phyloP scores from a whole-genome alignment of 495 filamentous ascomycete genomes.

The Oleoguttula mirabilis region DNA sequence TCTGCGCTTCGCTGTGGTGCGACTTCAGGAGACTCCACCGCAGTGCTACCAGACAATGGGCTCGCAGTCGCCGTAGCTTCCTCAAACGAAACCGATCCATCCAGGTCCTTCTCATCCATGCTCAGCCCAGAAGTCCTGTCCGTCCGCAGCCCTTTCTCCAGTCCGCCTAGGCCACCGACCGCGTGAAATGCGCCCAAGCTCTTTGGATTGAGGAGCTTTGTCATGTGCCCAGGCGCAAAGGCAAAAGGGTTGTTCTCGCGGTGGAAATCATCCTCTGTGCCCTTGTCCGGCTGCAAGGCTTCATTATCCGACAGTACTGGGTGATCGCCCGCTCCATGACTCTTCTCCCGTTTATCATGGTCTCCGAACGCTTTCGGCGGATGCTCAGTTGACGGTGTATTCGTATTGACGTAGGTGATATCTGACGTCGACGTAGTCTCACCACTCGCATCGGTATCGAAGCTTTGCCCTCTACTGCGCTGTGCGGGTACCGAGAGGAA shows the following conservation, averaged over 20 bases:
- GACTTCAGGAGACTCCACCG: constrained; percentile 7
- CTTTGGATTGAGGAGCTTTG: constrained; percentile 72
- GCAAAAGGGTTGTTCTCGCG: constrained; percentile 71
- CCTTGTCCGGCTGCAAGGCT: constrained; percentile 54
- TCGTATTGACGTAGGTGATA: constrained; percentile 30
- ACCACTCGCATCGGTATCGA: constrained; percentile 44
- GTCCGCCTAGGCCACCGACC: constrained; percentile 60
- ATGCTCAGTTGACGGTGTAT: constrained; percentile 31
- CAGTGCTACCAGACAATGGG: constrained; percentile 14
- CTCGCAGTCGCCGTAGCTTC: constrained; percentile 36
- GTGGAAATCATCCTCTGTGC: constrained; percentile 58
- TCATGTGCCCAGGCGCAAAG: constrained; percentile 68
- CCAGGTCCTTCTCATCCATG: constrained; percentile 55
- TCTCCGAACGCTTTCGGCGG: constrained; percentile 20
- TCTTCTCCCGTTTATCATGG: not conserved
- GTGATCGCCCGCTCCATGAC: constrained; percentile 15
- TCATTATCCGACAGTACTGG: constrained; percentile 41
- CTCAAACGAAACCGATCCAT: constrained; percentile 59
- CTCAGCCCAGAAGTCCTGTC: constrained; percentile 57
- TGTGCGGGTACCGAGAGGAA: constrained; percentile 51
- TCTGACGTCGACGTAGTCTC: constrained; percentile 40
- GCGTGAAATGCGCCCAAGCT: constrained; percentile 65
- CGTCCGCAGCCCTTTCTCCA: constrained; percentile 67
- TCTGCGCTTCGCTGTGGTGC: not conserved
- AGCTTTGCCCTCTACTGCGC: constrained; percentile 52